Evolutionary conservation across 2,329 filamentous ascomycete species (phyloP), one percentile per base, ranked within the genome.

Genomic region (Sclerotinia sclerotiorum): DNA sequence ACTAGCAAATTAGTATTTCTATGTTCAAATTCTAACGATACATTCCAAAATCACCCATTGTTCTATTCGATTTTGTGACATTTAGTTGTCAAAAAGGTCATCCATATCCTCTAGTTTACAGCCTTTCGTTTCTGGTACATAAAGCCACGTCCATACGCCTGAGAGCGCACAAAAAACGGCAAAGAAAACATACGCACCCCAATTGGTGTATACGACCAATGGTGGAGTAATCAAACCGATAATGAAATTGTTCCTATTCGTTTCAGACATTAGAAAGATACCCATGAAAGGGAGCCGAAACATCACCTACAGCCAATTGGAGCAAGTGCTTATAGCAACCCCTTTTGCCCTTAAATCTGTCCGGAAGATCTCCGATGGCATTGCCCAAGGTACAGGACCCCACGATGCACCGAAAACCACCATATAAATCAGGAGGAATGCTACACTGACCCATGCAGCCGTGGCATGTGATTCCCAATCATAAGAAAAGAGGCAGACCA

Each of bases 311-410:
- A 88, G 78, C 85, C 88, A 91, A 76, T 87, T 88, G 7, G 82
- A 84, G 70, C 82, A 85, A 0, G 87, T 89, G 0, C 86, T 86
- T 0, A 89, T 78, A 3, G 87, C 87, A 0, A 89, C 87, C 49
- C 88, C 88, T 75, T 90, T 91, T 5, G 87, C 87, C 19, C 87
- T 81, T 0, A 85, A 77, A 0, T 81, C 82, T 0, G 83, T 84
- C 0, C 85, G 86, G 54, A 89, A 90, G n/a, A 91, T 85, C 46
- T 92, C 86, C 55, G 82, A 79, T 1, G 82, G 79, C 71, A 81
- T 73, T 5, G 78, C 79, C 80, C 79, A 80, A 5, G 77, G 69
- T 24, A 69, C 52, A 44, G 67, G 69, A 8, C 70, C 69, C 67
- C 68, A 74, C 6, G 55, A 69, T 27, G 67, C 69, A 35, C 72